Evolutionary conservation across 2,329 filamentous ascomycete genomes (phyloP).

Genomic region (Colletotrichum filicis): DNA sequence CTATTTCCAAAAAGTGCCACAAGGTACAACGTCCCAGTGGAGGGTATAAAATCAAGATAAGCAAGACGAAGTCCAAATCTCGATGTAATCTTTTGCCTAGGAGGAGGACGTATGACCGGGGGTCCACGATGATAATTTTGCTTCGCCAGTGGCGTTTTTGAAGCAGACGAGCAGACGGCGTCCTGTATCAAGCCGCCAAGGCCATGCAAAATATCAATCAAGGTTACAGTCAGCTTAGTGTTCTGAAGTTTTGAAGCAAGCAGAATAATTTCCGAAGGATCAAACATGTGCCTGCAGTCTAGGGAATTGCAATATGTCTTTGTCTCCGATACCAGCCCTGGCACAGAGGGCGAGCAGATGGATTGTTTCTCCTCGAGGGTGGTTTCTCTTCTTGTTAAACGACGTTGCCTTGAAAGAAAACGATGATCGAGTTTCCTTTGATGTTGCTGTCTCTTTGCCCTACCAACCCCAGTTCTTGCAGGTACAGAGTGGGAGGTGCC

Average conservation of each 20-base stretch:
- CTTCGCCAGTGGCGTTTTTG: conserved; percentile 8
- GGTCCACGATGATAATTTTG: neutral
- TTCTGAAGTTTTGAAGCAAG: neutral
- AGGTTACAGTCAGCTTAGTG: neutral
- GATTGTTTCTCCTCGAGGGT: conserved; percentile 9
- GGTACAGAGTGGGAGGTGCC: conserved; percentile 4
- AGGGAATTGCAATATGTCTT: conserved; percentile 9
- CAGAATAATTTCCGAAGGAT: neutral
- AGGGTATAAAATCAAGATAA: neutral
- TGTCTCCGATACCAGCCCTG: conserved; percentile 9
- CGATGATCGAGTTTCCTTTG: conserved; percentile 8
- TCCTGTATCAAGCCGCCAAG: neutral
- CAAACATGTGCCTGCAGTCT: neutral
- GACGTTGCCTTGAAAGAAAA: conserved; percentile 20
- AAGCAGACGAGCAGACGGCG: neutral
- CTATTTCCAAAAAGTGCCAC: neutral
- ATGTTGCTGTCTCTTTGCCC: conserved; percentile 10
- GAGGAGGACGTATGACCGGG: neutral
- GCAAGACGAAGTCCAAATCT: neutral
- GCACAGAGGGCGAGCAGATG: conserved; percentile 1
- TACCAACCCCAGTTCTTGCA: conserved; percentile 17
- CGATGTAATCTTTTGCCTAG: neutral
- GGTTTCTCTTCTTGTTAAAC: conserved; percentile 14
- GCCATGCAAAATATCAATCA: conserved; percentile 2
- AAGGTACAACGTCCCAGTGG: neutral